These are phyloP conservation scores for Lentinus polychrous DNA, from an alignment of 1,284 basidiomycete genomes.

Conservation along the genomic window DNA sequence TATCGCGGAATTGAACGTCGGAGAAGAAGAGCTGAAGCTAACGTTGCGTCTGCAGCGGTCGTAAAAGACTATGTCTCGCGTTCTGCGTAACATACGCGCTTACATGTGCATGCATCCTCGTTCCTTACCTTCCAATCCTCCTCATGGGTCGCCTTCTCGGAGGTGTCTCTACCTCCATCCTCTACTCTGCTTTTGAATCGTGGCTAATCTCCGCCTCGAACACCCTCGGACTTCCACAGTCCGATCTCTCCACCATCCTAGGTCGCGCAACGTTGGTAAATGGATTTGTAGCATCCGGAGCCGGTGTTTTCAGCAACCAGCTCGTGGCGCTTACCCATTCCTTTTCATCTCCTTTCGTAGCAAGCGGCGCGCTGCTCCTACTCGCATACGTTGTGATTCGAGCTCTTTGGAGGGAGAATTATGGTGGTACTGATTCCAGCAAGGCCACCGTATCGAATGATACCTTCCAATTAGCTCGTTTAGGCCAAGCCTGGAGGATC, in stretches of 20 bases:
- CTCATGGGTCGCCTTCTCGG: constrained; percentile 57
- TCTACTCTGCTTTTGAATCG: constrained; percentile 69
- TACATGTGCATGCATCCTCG: constrained; percentile 50
- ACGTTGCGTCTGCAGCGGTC: constrained; percentile 36
- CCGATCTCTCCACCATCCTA: constrained; percentile 62
- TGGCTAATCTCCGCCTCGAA: constrained; percentile 64
- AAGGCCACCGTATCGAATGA: constrained; percentile 21
- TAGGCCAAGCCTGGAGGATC: constrained; percentile 51
- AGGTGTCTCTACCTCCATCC: constrained; percentile 65
- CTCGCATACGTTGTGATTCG: constrained; percentile 52
- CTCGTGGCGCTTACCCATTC: constrained; percentile 41
- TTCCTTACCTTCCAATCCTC: constrained; percentile 51
- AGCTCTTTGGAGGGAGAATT: constrained; percentile 61
- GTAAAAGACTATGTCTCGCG: constrained; percentile 56
- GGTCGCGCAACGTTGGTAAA: constrained; percentile 67
- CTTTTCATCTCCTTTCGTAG: constrained; percentile 59
- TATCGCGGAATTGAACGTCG: neutral
- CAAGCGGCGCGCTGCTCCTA: constrained; percentile 48
- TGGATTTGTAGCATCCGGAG: constrained; percentile 60
- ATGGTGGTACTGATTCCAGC: constrained; percentile 39
- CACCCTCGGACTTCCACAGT: constrained; percentile 40
- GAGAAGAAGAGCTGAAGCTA: neutral
- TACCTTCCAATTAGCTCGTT: constrained; percentile 44
- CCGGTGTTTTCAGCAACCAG: constrained; percentile 59
- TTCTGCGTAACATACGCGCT: constrained; percentile 62